Base-by-base conservation (phyloP, 495 filamentous ascomycete species). In the Aspergillus affinis region DNA sequence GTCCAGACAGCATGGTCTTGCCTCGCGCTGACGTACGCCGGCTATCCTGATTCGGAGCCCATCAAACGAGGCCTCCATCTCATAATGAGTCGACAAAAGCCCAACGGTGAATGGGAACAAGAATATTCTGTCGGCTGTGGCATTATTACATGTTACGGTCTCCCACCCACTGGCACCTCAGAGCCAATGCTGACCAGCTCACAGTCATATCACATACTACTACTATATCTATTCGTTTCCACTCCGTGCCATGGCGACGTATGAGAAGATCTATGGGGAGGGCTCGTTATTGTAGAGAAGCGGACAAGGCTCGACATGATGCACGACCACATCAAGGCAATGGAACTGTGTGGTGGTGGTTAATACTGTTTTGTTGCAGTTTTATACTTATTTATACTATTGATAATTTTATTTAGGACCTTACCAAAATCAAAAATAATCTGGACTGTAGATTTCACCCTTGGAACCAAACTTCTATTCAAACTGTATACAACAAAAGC, bases 201-300 rank as follows among this genome's bases (percentile, higher is more conserved):
- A 44, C 55, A 57, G 60, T 54, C 54, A 55, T 3, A 62, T 62
- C 45, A 19, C 36, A 20, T 62, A 62, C 47, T 48, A 49, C 17
- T 52, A 62, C 54, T 62, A 62, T 18, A 62, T 52, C 18, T 62
- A 57, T 26, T 57, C 46, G 2, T 62, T 62, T 49, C 56, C 60
- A 18, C 55, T 50, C 2, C 30, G 56, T 27, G 60, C 60, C 18
- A 8, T 62, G 19, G 60, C 54, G 23, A 62, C 48, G 60, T 62
- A 47, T 44, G 54, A 50, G 36, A 19, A 54, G 55, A 57, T 23
- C 29, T 54, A 62, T 47, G 51, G 51, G 26, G 23, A 17, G 51
- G 51, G 29, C 2, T 36, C 36, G 51, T 32, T 27, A 23, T 53
- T 53, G 4, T 30, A 53, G 51, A 53, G 23, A 74, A 9, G 41